Evolutionary conservation across 495 filamentous ascomycete species (phyloP), one percentile per base, ranked within the genome.

Genomic region (Polyplosphaeria fusca): DNA sequence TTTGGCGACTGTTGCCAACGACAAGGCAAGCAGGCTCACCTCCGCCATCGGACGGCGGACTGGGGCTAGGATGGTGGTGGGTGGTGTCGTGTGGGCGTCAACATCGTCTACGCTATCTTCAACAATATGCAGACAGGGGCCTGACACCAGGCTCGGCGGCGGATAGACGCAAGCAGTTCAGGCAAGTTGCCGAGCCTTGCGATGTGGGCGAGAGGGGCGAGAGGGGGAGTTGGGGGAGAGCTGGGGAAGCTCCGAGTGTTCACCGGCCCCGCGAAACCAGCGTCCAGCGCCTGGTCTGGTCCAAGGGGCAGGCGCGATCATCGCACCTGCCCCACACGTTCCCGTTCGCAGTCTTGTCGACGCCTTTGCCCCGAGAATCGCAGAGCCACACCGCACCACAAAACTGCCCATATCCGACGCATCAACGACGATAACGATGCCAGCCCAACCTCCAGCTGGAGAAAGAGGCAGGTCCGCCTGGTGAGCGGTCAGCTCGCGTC

Each of bases 271-370:
- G 30, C 20, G 12, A 35, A 20, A 20, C 16, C n/a, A 25, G 40
- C 22, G 14, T 14, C 52, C 38, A 38, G 51, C n/a, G 51, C 22
- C 2, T 26, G 27, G 5, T n/a, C n/a, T n/a, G n/a, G n/a, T n/a
- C n/a, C n/a, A n/a, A n/a, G n/a, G n/a, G n/a, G n/a, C n/a, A 20
- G 5, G 30, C 14, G 47, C 22, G 60, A 63, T 63, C 52, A 48
- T n/a, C 53, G 18, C 40, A 4, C n/a, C 46, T 11, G 60, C 60
- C 60, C 60, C 60, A 63, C 60, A 63, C 53, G 60, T 63, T 63
- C 60, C 47, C 47, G 38, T n/a, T 40, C 19, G 40, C 22, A n/a
- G n/a, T n/a, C n/a, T n/a, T n/a, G n/a, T 35, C 30, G 30, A 35
- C 14, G 7, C 30, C 30, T 35, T 35, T 14, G 7, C 14, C 7